Percentiles rank a stretch among this genome's conserved stretches.
Conservation (phyloP, 1,284 basidiomycete genomes). For the Sanguinoderma infundibulare region DNA sequence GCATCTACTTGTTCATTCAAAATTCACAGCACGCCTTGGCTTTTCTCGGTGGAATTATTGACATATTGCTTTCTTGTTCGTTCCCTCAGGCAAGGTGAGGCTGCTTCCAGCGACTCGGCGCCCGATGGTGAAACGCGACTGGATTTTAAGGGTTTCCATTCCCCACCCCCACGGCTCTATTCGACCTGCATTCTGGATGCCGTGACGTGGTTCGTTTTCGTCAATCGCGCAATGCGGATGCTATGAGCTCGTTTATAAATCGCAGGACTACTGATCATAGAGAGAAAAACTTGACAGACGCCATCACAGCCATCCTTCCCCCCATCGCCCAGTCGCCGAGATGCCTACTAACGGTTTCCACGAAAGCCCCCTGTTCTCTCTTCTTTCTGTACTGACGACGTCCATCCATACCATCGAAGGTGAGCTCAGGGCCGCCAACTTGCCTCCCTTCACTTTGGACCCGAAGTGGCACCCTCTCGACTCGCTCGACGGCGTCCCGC, state of each 20-base stretch:
- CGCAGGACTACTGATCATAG: too few relatives aligned
- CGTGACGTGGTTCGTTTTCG: background rate
- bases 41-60: background rate
- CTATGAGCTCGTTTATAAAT: background rate
- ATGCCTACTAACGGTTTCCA: background rate
- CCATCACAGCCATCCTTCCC: background rate
- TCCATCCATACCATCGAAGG: constrained; percentile 2
- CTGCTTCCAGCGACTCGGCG: background rate
- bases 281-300: too few relatives aligned
- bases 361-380: background rate
- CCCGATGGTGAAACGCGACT: background rate
- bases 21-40: background rate
- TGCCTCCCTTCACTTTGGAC: constrained; percentile 4
- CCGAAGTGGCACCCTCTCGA: constrained; percentile 6
- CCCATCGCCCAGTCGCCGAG: background rate
- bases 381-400: background rate
- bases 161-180: background rate
- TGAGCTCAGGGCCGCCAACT: constrained; percentile 1
- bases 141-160: background rate
- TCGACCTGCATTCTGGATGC: background rate
- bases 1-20: background rate
- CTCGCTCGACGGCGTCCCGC: constrained; percentile 4
- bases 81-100: background rate
- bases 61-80: background rate
- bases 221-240: background rate